Conservation (phyloP, 2,329 filamentous ascomycete genomes). For the Alternaria ethzedia region DNA sequence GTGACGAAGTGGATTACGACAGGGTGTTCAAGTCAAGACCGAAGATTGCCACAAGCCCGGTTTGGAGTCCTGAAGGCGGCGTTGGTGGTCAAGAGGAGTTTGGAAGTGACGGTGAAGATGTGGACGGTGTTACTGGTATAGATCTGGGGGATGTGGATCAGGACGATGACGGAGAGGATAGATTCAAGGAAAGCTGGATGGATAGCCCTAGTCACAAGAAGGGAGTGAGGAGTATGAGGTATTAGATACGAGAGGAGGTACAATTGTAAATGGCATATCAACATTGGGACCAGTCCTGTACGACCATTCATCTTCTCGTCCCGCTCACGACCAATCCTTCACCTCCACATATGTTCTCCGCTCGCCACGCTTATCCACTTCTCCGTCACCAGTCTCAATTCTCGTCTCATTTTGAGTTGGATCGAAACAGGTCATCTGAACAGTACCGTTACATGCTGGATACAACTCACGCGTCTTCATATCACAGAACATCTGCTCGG, state of each 20-base stretch:
- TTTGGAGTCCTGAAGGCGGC: slow-evolving; percentile 43
- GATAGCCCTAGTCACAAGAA: slow-evolving; percentile 37
- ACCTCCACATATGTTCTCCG: background rate
- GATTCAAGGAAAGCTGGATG: slow-evolving; percentile 34
- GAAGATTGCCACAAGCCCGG: slow-evolving; percentile 77
- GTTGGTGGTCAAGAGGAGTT: slow-evolving; percentile 12
- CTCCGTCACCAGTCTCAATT: background rate
- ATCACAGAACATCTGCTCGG: background rate
- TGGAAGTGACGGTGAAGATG: slow-evolving; percentile 40
- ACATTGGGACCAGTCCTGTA: background rate
- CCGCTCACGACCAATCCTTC: background rate
- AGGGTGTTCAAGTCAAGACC: slow-evolving; percentile 86
- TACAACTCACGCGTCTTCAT: background rate
- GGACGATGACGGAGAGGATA: slow-evolving; percentile 34
- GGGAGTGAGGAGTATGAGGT: background rate
- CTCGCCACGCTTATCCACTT: background rate
- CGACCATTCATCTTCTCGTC: background rate
- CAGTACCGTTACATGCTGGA: background rate
- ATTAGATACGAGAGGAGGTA: background rate
- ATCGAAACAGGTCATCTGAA: background rate
- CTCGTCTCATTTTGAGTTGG: background rate
- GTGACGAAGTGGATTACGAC: slow-evolving; percentile 75
- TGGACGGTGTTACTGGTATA: slow-evolving; percentile 12
- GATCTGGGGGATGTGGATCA: slow-evolving; percentile 25
- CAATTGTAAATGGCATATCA: background rate